Conservation (phyloP, 1,284 basidiomycete species). For the Cryptococcus wingfieldii region DNA sequence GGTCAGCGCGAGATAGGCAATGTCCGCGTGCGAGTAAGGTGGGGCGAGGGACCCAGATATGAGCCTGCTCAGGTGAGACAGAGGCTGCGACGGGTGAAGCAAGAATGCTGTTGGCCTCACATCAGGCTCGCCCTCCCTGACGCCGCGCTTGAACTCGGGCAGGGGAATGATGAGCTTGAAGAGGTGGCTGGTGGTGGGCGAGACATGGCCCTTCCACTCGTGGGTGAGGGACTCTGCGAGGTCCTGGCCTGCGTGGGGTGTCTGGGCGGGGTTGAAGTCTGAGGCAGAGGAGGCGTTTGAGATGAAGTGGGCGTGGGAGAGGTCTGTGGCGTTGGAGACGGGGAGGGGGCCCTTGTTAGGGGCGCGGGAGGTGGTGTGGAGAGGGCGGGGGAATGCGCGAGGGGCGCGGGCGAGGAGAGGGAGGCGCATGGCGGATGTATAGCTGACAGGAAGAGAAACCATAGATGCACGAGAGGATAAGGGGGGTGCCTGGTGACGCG, state of each 20-base stretch:
- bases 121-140: not conserved
- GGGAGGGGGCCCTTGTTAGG: not conserved
- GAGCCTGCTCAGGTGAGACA: constrained; percentile 50
- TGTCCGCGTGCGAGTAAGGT: constrained; percentile 40
- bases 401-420: not conserved
- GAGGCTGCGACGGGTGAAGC: constrained; percentile 48
- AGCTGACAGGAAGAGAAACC: no score
- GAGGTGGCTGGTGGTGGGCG: constrained; percentile 60
- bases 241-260: constrained; percentile 21
- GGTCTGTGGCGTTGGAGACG: constrained; percentile 29
- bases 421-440: not conserved
- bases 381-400: not conserved
- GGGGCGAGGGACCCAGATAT: constrained; percentile 42
- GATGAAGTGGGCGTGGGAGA: constrained; percentile 36
- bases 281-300: constrained; percentile 26
- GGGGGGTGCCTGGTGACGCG: no score
- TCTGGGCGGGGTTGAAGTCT: constrained; percentile 32
- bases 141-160: constrained; percentile 26
- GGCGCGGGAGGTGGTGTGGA: not conserved
- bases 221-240: not conserved
- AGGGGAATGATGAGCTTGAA: constrained; percentile 64
- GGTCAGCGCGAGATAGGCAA: constrained; percentile 54
- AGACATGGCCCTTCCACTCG: constrained; percentile 54
- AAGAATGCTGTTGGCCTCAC: constrained; percentile 55
- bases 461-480: no score